phyloP scores from a whole-genome alignment of 2,329 filamentous ascomycete genomes.

The Colletotrichum cereale region DNA sequence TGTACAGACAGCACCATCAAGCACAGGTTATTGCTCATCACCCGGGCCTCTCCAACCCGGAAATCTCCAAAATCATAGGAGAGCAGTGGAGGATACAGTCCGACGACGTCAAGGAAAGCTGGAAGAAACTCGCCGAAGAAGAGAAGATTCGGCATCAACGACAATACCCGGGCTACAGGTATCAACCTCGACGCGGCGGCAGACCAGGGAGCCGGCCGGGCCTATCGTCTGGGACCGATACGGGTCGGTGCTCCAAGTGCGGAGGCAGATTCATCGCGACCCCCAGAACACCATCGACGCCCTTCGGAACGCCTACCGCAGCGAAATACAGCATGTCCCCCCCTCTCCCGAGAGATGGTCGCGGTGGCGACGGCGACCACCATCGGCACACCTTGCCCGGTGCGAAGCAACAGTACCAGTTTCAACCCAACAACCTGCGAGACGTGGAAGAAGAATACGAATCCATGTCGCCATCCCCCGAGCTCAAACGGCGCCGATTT shows the following conservation, averaged over 20 bases:
- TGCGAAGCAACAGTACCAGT: constrained; percentile 33
- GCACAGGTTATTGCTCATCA: constrained; percentile 83
- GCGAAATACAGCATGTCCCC: constrained; percentile 44
- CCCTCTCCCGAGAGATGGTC: constrained; percentile 23
- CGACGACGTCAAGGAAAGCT: constrained; percentile 81
- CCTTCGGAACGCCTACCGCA: constrained; percentile 55
- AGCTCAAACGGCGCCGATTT: constrained; percentile 73
- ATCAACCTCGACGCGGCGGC: constrained; percentile 82
- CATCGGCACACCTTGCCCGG: constrained; percentile 31
- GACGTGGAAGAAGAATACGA: constrained; percentile 54
- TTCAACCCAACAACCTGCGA: constrained; percentile 41
- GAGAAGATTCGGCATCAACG: constrained; percentile 91
- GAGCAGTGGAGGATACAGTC: constrained; percentile 88
- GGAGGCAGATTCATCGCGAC: constrained; percentile 76
- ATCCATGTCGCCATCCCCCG: constrained; percentile 60
- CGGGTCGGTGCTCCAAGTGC: constrained; percentile 77
- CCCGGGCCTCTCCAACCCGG: constrained; percentile 92
- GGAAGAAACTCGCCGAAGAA: constrained; percentile 92
- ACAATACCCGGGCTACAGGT: constrained; percentile 94
- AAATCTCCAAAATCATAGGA: constrained; percentile 97
- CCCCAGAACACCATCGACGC: constrained; percentile 69
- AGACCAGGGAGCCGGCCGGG: constrained; percentile 50
- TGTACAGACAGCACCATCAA: constrained; percentile 95
- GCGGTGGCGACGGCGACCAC: constrained; percentile 32
- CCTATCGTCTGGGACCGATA: constrained; percentile 59